phyloP scores from a whole-genome alignment of 352 stramenopile species.

The Phytopythium montanum region DNA sequence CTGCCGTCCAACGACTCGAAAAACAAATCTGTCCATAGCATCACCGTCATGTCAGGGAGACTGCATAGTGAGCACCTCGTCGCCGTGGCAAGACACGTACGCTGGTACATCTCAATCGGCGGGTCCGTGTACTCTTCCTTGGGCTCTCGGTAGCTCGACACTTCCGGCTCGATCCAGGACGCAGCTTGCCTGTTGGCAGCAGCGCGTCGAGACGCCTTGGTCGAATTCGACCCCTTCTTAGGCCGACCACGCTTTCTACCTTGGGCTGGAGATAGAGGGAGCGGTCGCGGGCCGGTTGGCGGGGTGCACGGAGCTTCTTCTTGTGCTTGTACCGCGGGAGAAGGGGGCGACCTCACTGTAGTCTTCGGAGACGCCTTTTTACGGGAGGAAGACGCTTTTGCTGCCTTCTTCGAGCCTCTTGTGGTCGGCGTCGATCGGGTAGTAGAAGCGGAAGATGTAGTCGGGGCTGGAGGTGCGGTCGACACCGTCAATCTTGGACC shows the following conservation, averaged over 20 bases:
- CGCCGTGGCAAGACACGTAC: not conserved
- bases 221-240: not conserved
- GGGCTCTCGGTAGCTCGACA: not conserved
- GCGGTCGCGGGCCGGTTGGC: not conserved
- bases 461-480: not conserved
- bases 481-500: not conserved
- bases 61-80: not conserved
- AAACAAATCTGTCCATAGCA: slow-evolving; percentile 1
- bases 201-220: not conserved
- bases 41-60: not conserved
- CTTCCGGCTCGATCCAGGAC: not conserved
- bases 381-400: not conserved
- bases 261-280: not conserved
- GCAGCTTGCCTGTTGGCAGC: not conserved
- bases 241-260: not conserved
- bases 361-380: not conserved
- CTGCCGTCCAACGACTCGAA: slow-evolving; percentile 17
- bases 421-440: not conserved
- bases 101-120: slow-evolving; percentile 3
- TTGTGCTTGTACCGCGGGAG: not conserved
- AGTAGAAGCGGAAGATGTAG: not conserved
- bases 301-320: not conserved
- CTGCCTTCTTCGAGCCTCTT: not conserved
- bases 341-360: not conserved
- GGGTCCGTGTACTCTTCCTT: slow-evolving; percentile 1